A percentile compares a stretch with the other conserved stretches of the same genome.
phyloP scores from a whole-genome alignment of 306 rosid species.

The Lathyrus sativus region DNA sequence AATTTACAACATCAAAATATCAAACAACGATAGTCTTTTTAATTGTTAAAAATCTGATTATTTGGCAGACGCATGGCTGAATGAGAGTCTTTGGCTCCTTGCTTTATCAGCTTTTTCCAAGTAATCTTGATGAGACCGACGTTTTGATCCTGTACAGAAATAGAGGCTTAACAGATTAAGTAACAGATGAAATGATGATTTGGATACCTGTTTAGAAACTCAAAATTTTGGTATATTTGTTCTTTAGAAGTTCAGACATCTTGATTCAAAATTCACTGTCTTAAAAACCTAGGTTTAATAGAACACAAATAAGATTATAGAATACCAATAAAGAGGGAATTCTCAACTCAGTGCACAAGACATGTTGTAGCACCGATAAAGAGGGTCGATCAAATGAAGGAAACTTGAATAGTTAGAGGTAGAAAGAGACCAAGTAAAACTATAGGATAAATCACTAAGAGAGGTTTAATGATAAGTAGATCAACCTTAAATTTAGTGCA shows the following conservation, averaged over 20 bases:
- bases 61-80: conserved; percentile 65
- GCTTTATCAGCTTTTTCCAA: conserved; percentile 93
- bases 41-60: conserved; percentile 42
- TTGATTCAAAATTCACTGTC: neutral
- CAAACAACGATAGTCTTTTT: neutral
- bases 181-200: neutral
- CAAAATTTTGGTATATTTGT: neutral
- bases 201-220: neutral
- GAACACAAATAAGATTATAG: neutral
- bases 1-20: conserved; percentile 30
- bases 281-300: neutral
- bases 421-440: too few relatives aligned
- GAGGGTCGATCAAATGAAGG: too few relatives aligned
- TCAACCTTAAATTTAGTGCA: too few relatives aligned
- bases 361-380: too few relatives aligned
- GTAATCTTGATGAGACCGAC: conserved; percentile 94
- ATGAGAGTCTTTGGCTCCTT: conserved; percentile 87
- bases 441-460: too few relatives aligned
- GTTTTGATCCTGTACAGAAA: conserved; percentile 67
- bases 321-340: neutral
- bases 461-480: too few relatives aligned
- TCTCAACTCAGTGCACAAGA: too few relatives aligned
- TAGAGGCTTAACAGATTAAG: conserved; percentile 28
- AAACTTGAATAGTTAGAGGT: too few relatives aligned
- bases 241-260: neutral